A percentile compares a stretch with the other conserved stretches of the same genome.
Evolutionary conservation across 2,329 filamentous ascomycete species (phyloP).

Genomic region (Stagonosporopsis chrysanthemi): DNA sequence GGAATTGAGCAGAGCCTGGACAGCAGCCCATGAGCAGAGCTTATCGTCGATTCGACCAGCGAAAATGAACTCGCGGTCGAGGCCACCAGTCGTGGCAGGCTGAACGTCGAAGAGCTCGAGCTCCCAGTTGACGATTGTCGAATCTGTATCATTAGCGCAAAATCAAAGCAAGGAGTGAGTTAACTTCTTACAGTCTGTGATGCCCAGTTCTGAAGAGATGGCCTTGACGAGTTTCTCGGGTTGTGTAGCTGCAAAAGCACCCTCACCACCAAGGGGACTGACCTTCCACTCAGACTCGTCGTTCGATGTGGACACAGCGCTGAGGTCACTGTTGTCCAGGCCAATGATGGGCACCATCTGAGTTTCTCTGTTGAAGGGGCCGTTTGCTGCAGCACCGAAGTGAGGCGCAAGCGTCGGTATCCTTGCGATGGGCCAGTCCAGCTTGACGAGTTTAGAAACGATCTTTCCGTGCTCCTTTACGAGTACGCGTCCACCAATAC

Average conservation of each 20-base stretch:
- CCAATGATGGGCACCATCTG: slow-evolving; percentile 95
- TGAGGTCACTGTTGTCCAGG: slow-evolving; percentile 73
- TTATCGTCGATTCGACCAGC: slow-evolving; percentile 97
- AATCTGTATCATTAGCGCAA: slow-evolving; percentile 51
- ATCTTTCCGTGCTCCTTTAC: slow-evolving; percentile 84
- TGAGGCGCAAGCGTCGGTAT: slow-evolving; percentile 93
- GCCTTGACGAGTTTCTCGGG: slow-evolving; percentile 84
- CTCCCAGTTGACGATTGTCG: slow-evolving; percentile 91
- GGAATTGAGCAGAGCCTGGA: slow-evolving; percentile 79
- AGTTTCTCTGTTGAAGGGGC: slow-evolving; percentile 84
- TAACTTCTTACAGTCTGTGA: slow-evolving; percentile 63
- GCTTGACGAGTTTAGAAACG: slow-evolving; percentile 80
- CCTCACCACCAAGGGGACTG: slow-evolving; percentile 63
- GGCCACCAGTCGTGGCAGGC: slow-evolving; percentile 80
- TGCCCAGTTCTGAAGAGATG: slow-evolving; percentile 78
- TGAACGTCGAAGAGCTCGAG: slow-evolving; percentile 93
- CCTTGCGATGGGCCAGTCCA: slow-evolving; percentile 90
- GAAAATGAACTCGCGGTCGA: slow-evolving; percentile 94
- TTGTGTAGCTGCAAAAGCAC: slow-evolving; percentile 82
- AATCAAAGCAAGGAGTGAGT: not conserved
- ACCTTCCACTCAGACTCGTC: slow-evolving; percentile 50
- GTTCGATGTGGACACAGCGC: slow-evolving; percentile 38
- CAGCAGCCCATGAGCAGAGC: slow-evolving; percentile 91
- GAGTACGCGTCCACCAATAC: slow-evolving; percentile 87
- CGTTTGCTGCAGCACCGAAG: slow-evolving; percentile 76